Percentiles rank a stretch among this genome's conserved stretches.
These are phyloP conservation scores for Arctium lappa DNA, from an alignment of 129 eudicot species.

Conservation along the genomic window DNA sequence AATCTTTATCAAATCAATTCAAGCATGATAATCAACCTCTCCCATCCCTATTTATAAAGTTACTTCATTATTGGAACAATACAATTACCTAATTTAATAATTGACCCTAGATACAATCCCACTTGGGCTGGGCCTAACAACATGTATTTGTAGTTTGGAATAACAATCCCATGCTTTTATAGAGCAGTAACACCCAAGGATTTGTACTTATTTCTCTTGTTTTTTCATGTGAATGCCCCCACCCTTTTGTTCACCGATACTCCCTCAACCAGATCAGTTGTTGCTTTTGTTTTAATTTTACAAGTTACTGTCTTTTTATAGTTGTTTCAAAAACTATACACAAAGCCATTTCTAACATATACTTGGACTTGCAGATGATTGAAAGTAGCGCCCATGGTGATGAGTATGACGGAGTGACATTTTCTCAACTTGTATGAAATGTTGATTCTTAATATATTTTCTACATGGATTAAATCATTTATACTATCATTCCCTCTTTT, in stretches of 20 bases:
- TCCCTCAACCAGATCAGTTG: background rate
- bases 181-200: too few relatives aligned
- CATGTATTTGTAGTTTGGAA: background rate
- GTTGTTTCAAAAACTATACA: background rate
- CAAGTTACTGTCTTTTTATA: background rate
- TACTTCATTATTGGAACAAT: background rate
- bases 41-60: background rate
- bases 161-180: background rate
- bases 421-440: conserved; percentile 82
- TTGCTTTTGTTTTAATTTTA: background rate
- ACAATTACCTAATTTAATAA: too few relatives aligned
- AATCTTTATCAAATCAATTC: background rate
- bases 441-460: conserved; percentile 1
- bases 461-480: background rate
- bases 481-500: background rate
- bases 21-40: background rate
- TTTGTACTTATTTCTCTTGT: background rate
- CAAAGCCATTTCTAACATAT: conserved; percentile 14
- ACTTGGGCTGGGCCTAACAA: background rate
- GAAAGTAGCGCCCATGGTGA: conserved; percentile 98
- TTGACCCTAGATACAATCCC: background rate
- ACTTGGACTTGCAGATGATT: conserved; percentile 63
- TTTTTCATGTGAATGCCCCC: background rate
- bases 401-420: conserved; percentile 92
- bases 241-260: background rate